Percentiles rank a stretch among this genome's conserved stretches.
Evolutionary conservation across 352 stramenopile genomes (phyloP).

Genomic region (Thraustochytrium striatum): DNA sequence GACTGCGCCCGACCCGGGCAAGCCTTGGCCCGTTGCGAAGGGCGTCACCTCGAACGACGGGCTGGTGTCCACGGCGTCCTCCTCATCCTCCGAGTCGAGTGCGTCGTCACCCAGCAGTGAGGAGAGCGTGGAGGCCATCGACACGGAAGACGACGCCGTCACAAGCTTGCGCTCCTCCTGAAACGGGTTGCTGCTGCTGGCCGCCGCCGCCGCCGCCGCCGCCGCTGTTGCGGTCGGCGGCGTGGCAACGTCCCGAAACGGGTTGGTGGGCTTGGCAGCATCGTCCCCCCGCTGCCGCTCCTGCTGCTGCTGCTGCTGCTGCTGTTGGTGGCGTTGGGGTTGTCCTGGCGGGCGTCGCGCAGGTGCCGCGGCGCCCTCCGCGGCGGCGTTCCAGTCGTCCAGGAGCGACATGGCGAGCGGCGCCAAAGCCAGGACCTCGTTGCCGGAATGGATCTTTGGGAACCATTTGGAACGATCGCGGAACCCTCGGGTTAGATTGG

Average conservation of each 20-base stretch:
- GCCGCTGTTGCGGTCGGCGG: not conserved
- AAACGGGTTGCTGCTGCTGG: constrained; percentile 11
- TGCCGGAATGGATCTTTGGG: too few relatives aligned
- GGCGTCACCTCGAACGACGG: not conserved
- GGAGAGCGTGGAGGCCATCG: not conserved
- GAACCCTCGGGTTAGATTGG: too few relatives aligned
- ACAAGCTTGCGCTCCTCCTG: not conserved
- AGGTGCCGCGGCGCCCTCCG: not conserved
- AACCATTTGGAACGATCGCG: too few relatives aligned
- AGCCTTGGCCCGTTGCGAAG: not conserved
- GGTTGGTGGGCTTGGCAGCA: too few relatives aligned
- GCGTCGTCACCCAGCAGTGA: not conserved
- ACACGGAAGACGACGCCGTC: not conserved
- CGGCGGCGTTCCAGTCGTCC: constrained; percentile 28
- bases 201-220: not conserved
- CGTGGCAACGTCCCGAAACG: too few relatives aligned
- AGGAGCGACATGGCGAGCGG: constrained; percentile 19
- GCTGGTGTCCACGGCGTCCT: not conserved
- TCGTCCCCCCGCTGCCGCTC: too few relatives aligned
- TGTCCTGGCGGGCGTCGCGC: not conserved
- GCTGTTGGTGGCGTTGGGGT: too few relatives aligned
- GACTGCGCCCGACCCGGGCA: not conserved
- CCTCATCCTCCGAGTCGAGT: not conserved
- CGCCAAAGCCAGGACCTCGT: too few relatives aligned
- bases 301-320: too few relatives aligned